A percentile compares a stretch with the other conserved stretches of the same genome.
Conservation (phyloP, 768 basidiomycete species). For the Lactarius vividus region DNA sequence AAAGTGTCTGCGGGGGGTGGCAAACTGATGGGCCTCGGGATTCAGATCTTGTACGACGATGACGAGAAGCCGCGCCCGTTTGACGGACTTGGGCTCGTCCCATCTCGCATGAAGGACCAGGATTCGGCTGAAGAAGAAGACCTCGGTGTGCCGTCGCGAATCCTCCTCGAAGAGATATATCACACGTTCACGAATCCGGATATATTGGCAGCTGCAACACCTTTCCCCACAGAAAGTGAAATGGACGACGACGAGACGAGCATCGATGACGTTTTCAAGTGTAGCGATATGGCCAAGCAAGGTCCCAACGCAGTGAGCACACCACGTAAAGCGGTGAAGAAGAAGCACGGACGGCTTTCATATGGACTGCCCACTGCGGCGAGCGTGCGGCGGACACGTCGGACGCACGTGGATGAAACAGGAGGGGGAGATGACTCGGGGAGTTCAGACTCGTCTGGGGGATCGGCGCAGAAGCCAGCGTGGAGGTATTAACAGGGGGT, state of each 20-base stretch:
- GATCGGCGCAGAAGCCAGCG: constrained; percentile 21
- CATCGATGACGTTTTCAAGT: constrained; percentile 21
- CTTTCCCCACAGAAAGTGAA: constrained; percentile 17
- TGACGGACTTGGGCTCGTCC: constrained; percentile 26
- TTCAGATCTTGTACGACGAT: constrained; percentile 20
- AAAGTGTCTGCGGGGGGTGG: constrained; percentile 10
- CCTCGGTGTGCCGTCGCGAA: constrained; percentile 26
- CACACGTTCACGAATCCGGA: constrained; percentile 23
- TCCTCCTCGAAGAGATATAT: constrained; percentile 29
- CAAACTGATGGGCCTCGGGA: constrained; percentile 25
- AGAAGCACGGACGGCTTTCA: constrained; percentile 15
- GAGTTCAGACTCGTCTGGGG: constrained; percentile 17
- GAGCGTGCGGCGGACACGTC: constrained; percentile 15
- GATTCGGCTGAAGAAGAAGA: constrained; percentile 19
- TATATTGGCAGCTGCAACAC: constrained; percentile 10
- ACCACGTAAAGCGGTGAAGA: constrained; percentile 8
- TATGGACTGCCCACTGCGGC: constrained; percentile 23
- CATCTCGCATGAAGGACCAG: constrained; percentile 18
- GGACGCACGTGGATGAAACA: neutral
- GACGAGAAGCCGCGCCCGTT: constrained; percentile 19
- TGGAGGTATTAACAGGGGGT: constrained; percentile 21
- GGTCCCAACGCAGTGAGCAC: constrained; percentile 23
- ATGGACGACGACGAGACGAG: constrained; percentile 5
- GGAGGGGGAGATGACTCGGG: constrained; percentile 23
- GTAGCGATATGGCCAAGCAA: constrained; percentile 3